Base-by-base conservation (phyloP, 768 basidiomycete species). In the Amanita subjunquillea region DNA sequence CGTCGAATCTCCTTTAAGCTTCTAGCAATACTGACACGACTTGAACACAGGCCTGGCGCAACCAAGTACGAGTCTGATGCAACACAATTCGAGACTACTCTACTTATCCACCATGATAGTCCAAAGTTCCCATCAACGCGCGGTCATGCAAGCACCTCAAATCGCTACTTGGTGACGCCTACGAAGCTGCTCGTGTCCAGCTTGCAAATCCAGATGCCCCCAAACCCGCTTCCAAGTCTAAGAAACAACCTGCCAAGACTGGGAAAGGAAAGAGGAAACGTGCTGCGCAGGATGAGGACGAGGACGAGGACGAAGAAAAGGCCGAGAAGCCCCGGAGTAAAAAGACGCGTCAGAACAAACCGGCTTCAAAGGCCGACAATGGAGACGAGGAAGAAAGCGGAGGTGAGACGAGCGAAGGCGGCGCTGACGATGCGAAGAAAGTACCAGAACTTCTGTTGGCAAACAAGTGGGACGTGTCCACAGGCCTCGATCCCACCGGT, bases 401-500 rank as follows among this genome's bases (percentile, higher is more conserved):
- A 2, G 27, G 25, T 8, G 47, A 38, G 4, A 50, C 17, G 3
- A 38, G 44, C 23, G 29, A 66, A 15, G 65, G 60, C 0, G 64
- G 63, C 0, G 59, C 60, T 4, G 63, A 59, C 0, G 64, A 59
- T 3, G 65, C 62, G 1, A 65, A 61, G 44, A 63, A 56, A 8
- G 63, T 70, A 3, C 76, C 76, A 8, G 70, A 70, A 7, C 62
- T 82, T 2, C 63, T 82, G 48, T 65, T 82, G 0, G 80, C 80
- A 0, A 73, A 72, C 55, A 79, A 78, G 49, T 80, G 78, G 78
- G 78, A 80, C 49, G 53, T 78, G 2, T 76, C 77, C 12, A 75
- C 58, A 23, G 78, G 78, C 0, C 66, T 67, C 17, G 79, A 82
- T 58, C 78, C 78, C 1, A 71, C 72, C 13, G 78, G 78, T 1